These are phyloP conservation scores for Flaveria sonorensis DNA, from an alignment of 129 eudicot species.

Conservation along the genomic window DNA sequence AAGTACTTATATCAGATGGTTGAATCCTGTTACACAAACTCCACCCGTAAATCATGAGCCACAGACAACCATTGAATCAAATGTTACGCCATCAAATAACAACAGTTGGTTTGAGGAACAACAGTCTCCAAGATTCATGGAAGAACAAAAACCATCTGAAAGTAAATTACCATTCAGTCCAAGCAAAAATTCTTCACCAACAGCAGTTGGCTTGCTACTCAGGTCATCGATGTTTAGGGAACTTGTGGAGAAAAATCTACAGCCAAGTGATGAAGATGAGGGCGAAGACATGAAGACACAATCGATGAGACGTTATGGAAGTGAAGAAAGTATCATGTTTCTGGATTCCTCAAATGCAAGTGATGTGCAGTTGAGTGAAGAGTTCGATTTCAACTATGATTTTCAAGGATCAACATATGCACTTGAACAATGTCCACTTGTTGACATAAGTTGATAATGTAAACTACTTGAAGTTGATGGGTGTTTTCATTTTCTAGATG, in stretches of 20 bases:
- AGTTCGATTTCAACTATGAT: slow-evolving; percentile 2
- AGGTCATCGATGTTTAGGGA: slow-evolving; percentile 66
- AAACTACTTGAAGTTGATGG: neutral
- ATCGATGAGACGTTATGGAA: slow-evolving; percentile 12
- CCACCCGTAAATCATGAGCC: slow-evolving; percentile 35
- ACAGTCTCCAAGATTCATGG: slow-evolving; percentile 20
- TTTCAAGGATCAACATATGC: slow-evolving; percentile 10
- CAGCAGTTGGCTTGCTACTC: slow-evolving; percentile 67
- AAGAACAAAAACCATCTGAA: slow-evolving; percentile 30
- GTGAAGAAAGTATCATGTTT: slow-evolving; percentile 1
- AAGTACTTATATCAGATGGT: slow-evolving; percentile 74
- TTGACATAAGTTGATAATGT: slow-evolving; percentile 3
- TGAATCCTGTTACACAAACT: slow-evolving; percentile 61
- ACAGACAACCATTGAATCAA: slow-evolving; percentile 28
- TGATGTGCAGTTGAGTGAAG: neutral
- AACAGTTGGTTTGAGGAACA: slow-evolving; percentile 34
- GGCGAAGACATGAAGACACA: slow-evolving; percentile 35
- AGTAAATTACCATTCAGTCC: slow-evolving; percentile 43
- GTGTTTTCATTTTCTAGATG: too few species aligned
- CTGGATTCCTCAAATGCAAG: slow-evolving; percentile 10
- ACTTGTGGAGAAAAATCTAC: slow-evolving; percentile 67
- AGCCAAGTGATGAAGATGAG: slow-evolving; percentile 39
- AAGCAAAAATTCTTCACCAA: slow-evolving; percentile 55
- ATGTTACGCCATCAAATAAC: slow-evolving; percentile 28
- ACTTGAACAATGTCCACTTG: neutral